Evolutionary conservation across 768 basidiomycete genomes (phyloP), one percentile per base, ranked within the genome.

Genomic region (Termitomyces eurrhizus): DNA sequence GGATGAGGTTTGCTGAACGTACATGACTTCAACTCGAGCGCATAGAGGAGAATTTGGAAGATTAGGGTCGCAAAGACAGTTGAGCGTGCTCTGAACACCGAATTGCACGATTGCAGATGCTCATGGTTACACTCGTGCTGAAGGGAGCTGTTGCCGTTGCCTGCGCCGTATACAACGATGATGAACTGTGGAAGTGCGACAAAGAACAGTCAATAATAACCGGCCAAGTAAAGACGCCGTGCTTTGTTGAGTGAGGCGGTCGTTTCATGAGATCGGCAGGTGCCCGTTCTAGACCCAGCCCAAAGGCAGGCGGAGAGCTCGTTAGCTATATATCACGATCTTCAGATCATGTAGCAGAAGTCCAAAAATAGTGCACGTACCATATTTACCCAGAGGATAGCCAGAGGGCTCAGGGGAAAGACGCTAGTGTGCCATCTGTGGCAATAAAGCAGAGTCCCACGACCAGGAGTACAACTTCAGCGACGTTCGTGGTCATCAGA

Each of bases 381-480:
- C 70, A 82, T 80, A 66, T 83, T 83, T 51, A 83, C 74, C 80
- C 80, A 80, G 3, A 82, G 73, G n/a, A 80, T 77, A 12, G 75
- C 78, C 16, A 84, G 74, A 7, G 83, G 83, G 37, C 80, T 80
- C 14, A 86, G 70, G 9, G 85, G 86, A 72, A 85, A 86, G 32
- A 85, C 81, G 16, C 81, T 80, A 7, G 60, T 56, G 73, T 67
- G 0, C 74, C 74, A 51, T 76, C 71, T 11, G 71, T 67, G 62
- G 85, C 82, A 62, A 80, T 74, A 74, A 86, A 86, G 12, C 79
- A 80, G 18, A 86, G 75, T 8, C 85, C 85, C 58, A 86, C 74
- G 59, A 85, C 73, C 44, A 87, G 68, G 6, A 83, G 74, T 7
- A 83, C 65, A 8, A 83, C 82, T 71, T 85, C 81, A 14, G 79